Evolutionary conservation across 768 basidiomycete species (phyloP).

Genomic region (Tephrocybe sp.): DNA sequence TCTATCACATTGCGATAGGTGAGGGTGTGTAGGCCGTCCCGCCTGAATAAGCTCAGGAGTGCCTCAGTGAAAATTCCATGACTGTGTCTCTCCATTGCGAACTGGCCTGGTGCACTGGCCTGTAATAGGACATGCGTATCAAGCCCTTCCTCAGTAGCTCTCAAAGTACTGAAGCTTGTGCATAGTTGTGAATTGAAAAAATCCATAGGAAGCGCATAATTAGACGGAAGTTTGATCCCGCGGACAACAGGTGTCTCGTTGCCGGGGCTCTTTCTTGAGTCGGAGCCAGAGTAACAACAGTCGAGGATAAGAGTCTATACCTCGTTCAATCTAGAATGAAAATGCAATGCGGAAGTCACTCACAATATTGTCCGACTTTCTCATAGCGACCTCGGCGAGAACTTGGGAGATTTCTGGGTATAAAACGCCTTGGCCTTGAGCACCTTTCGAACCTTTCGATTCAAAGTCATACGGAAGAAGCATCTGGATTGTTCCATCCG

Average conservation of each 20-base stretch:
- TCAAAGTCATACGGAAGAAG: constrained; percentile 2
- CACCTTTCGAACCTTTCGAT: background rate
- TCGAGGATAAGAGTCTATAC: constrained; percentile 8
- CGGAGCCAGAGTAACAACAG: constrained; percentile 4
- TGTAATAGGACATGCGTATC: constrained; percentile 1
- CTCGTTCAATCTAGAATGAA: background rate
- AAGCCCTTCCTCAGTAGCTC: background rate
- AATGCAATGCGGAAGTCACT: background rate
- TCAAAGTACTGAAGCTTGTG: background rate
- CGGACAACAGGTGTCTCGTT: background rate
- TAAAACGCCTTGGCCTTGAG: background rate
- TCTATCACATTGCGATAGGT: constrained; percentile 5
- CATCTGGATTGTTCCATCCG: constrained; percentile 2
- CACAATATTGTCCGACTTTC: constrained; percentile 9
- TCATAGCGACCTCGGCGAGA: background rate
- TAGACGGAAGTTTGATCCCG: background rate
- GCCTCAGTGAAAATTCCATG: background rate
- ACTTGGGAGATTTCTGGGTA: background rate
- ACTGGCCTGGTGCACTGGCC: background rate
- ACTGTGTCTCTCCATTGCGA: background rate
- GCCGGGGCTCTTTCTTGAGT: background rate
- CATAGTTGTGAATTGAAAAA: background rate
- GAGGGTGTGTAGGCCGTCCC: background rate
- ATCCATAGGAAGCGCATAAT: background rate
- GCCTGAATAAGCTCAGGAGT: background rate